These are phyloP conservation scores for Yarrowia hollandica DNA, from an alignment of 805 yeast genomes.

Conservation along the genomic window DNA sequence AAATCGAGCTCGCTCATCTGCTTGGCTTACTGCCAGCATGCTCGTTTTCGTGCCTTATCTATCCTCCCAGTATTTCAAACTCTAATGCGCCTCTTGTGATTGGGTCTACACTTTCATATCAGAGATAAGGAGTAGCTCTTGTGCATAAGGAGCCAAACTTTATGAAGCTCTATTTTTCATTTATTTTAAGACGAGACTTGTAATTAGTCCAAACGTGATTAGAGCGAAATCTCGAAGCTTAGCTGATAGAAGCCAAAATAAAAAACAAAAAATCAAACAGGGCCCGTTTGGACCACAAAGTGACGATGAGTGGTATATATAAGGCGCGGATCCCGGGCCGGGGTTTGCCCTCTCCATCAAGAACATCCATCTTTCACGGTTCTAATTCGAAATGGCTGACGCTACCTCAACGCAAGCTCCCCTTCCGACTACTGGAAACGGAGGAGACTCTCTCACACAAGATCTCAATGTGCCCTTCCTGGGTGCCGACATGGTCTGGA, in stretches of 20 bases:
- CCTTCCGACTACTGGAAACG: slow-evolving; percentile 46
- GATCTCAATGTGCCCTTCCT: slow-evolving; percentile 73
- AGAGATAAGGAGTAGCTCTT: slow-evolving; percentile 21
- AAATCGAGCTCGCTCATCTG: too few species aligned
- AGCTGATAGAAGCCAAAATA: background rate
- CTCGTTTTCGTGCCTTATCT: slow-evolving; percentile 29
- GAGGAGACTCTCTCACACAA: slow-evolving; percentile 74
- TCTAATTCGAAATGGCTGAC: slow-evolving; percentile 22
- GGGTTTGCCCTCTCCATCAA: background rate
- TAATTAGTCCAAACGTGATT: slow-evolving; percentile 9
- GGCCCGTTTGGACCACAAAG: background rate
- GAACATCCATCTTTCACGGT: background rate
- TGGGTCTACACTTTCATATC: slow-evolving; percentile 17
- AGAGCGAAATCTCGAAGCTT: slow-evolving; percentile 7
- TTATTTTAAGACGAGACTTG: too few species aligned
- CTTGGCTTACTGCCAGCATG: slow-evolving; percentile 12
- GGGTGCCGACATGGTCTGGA: slow-evolving; percentile 79
- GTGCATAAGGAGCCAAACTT: slow-evolving; percentile 2
- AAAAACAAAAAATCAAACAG: background rate
- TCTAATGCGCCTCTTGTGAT: background rate
- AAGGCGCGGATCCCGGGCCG: background rate
- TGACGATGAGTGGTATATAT: background rate
- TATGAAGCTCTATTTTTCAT: background rate
- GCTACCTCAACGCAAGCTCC: slow-evolving; percentile 26
- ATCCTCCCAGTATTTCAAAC: slow-evolving; percentile 6